Conservation (phyloP, 164 flowering plant species). For the Litsea cubeba region DNA sequence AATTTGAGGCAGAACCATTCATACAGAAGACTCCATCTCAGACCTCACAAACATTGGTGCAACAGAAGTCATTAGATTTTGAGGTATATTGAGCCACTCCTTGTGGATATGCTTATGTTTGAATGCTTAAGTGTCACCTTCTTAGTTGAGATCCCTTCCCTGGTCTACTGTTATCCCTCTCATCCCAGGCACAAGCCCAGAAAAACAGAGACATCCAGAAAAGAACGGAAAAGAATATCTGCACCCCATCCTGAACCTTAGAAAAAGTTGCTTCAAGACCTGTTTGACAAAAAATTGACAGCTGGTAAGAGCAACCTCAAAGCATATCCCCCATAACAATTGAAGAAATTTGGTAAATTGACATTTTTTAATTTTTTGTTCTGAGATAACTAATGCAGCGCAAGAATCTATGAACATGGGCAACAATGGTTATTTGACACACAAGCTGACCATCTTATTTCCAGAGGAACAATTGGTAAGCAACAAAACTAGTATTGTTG, state of each 20-base stretch:
- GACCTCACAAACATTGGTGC: not conserved
- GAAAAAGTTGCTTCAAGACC: slow-evolving; percentile 10
- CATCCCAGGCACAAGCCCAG: slow-evolving; percentile 76
- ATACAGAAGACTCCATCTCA: not conserved
- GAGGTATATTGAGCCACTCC: not conserved
- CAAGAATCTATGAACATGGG: too few species aligned
- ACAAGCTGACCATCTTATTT: too few species aligned
- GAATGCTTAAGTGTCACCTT: not conserved
- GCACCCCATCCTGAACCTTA: slow-evolving; percentile 41
- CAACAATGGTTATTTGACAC: too few species aligned
- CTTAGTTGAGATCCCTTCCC: slow-evolving; percentile 34
- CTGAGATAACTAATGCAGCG: too few species aligned
- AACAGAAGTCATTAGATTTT: not conserved
- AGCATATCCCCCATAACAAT: too few species aligned
- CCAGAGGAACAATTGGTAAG: too few species aligned
- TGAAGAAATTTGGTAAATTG: too few species aligned
- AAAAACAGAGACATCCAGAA: slow-evolving; percentile 91
- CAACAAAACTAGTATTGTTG: too few species aligned
- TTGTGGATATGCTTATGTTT: too few species aligned
- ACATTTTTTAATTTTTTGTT: too few species aligned
- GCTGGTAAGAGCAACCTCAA: too few species aligned
- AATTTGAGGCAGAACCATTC: not conserved
- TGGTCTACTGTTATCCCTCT: slow-evolving; percentile 37
- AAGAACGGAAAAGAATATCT: slow-evolving; percentile 73
- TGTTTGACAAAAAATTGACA: too few species aligned